Base-by-base conservation (phyloP, 2,329 filamentous ascomycete genomes). In the Neonectria hederae region DNA sequence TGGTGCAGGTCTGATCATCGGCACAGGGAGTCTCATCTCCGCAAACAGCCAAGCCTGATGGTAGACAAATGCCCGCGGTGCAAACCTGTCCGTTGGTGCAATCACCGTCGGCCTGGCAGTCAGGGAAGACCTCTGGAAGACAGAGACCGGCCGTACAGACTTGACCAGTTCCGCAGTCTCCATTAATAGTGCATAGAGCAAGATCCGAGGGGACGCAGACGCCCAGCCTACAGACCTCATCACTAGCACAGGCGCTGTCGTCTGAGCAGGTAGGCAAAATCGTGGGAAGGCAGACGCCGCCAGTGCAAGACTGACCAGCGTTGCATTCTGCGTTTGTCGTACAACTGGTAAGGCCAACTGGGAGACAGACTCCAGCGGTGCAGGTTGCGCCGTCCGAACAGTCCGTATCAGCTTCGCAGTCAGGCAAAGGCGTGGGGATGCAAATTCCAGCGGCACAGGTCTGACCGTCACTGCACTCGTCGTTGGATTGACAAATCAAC, bases 51-150 rank as follows among this genome's bases (percentile, higher is more conserved):
- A 63, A 24, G 24, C 48, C 54, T 4, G 30, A 8, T 2, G 60
- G 60, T 1, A 63, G 49, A 19, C 60, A 63, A n/a, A 54, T 24
- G 1, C 38, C 54, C 2, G 49, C 24, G 10, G 35, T 58, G 24
- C 60, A 63, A 1, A 24, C 26, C 17, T 54, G 35, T 2, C 26
- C 45, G 10, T n/a, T 9, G 9, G 22, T 14, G 19, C 60, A 63
- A 11, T 24, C 30, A 2, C 30, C 32, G 13, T 55, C 60, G 2
- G 42, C 24, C 5, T 43, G n/a, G 13, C 60, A 63, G 14, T 14
- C 22, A 8, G 60, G 60, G 60, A 63, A 63, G 5, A 58, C 32
- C n/a, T 63, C 49, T 2, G 60, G 54, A 2, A 63, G 60, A 28
- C 60, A 63, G 8, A 63, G 7, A 5, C 60, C 60, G 2, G 53